phyloP scores from a whole-genome alignment of 2,329 filamentous ascomycete species.

The Monosporascus sp. region DNA sequence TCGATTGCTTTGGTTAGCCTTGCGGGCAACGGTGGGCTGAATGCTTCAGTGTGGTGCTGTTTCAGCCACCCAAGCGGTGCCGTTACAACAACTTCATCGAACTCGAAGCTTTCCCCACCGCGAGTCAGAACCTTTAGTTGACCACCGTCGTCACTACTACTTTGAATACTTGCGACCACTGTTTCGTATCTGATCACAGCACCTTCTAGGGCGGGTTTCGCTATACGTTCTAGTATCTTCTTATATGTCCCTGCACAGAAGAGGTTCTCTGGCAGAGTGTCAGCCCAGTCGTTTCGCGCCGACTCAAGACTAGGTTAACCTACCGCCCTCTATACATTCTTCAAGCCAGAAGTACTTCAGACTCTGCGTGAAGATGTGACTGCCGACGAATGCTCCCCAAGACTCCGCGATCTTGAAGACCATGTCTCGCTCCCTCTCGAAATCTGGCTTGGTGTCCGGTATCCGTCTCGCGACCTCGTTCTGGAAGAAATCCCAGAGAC shows the following conservation, averaged over 20 bases:
- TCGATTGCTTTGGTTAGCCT: constrained; percentile 56
- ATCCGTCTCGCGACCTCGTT: constrained; percentile 41
- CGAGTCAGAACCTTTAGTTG: constrained; percentile 41
- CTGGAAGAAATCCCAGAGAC: constrained; percentile 50
- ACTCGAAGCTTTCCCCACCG: constrained; percentile 41
- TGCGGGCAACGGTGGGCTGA: constrained; percentile 54
- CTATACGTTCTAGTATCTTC: constrained; percentile 53
- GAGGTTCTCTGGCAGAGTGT: constrained; percentile 43
- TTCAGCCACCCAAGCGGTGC: constrained; percentile 66
- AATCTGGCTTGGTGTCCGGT: constrained; percentile 37
- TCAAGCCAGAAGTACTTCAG: constrained; percentile 75
- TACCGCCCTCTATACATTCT: constrained; percentile 68
- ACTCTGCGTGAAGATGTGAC: constrained; percentile 58
- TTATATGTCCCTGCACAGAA: constrained; percentile 57
- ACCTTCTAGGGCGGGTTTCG: constrained; percentile 49
- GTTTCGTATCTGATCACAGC: constrained; percentile 50
- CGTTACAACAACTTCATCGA: constrained; percentile 66
- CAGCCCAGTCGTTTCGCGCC: constrained; percentile 4
- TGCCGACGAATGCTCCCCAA: constrained; percentile 70
- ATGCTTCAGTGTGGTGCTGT: constrained; percentile 45
- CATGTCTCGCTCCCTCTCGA: constrained; percentile 34
- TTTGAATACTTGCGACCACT: constrained; percentile 40
- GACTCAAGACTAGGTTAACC: constrained; percentile 22
- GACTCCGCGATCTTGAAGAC: constrained; percentile 53
- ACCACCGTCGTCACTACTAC: constrained; percentile 22